Conservation (phyloP, 139 green algal species). For the Coccomyxa sp. region DNA sequence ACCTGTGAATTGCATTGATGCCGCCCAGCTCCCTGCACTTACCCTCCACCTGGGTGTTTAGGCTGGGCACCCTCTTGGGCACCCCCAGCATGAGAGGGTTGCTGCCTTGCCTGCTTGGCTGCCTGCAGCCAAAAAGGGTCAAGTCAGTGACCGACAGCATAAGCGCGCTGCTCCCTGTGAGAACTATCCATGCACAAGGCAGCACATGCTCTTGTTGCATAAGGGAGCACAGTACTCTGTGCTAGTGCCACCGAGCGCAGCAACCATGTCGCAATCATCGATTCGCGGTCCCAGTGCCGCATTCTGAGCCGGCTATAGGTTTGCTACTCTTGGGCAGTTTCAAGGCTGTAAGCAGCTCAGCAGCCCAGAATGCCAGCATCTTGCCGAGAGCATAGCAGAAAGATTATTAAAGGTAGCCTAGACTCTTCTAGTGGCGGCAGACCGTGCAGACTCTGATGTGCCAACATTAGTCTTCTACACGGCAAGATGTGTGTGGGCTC, state of each 20-base stretch:
- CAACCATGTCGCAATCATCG: not conserved
- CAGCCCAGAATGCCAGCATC: not conserved
- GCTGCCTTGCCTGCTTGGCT: too few species aligned
- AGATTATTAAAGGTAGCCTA: not conserved
- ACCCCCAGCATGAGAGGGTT: constrained; percentile 33
- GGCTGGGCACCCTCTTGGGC: constrained; percentile 43
- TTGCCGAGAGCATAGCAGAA: not conserved
- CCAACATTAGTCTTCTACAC: not conserved
- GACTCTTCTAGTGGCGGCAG: not conserved
- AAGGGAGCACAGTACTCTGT: not conserved
- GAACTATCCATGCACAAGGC: not conserved
- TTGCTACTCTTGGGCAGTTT: not conserved
- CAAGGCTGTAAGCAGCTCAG: not conserved
- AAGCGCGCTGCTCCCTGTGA: not conserved
- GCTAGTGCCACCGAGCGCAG: not conserved
- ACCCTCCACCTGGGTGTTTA: constrained; percentile 45
- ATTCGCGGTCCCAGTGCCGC: not conserved
- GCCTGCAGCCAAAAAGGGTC: not conserved
- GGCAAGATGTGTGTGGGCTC: not conserved
- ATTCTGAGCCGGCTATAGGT: not conserved
- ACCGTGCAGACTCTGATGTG: not conserved
- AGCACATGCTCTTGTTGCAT: not conserved
- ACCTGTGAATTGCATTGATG: constrained; percentile 65
- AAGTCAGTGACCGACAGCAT: not conserved
- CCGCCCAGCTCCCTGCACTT: constrained; percentile 47